Conservation (phyloP, 306 rosid species). For the Citrullus amarus region DNA sequence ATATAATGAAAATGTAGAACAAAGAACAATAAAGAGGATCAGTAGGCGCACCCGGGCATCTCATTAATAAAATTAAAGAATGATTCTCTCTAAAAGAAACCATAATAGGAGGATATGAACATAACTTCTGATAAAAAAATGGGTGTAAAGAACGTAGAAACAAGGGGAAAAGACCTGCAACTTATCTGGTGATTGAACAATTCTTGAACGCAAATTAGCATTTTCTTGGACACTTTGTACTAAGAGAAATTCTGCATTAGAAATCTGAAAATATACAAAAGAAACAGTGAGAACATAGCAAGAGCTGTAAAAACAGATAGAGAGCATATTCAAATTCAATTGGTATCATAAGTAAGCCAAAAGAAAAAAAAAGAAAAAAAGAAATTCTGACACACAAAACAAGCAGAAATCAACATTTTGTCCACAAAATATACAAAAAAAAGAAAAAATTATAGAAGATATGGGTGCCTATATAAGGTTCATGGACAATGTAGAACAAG, state of each 20-base stretch:
- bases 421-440: neutral
- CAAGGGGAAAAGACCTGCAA: constrained; percentile 42
- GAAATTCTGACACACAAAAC: neutral
- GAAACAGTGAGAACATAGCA: neutral
- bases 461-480: neutral
- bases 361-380: neutral
- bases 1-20: too few species aligned
- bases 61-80: neutral
- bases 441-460: neutral
- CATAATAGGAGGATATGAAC: neutral
- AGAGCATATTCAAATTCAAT: neutral
- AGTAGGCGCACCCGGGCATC: neutral
- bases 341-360: neutral
- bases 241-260: constrained; percentile 55
- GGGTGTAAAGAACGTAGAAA: neutral
- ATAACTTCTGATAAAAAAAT: neutral
- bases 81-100: neutral
- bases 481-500: neutral
- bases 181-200: constrained; percentile 86
- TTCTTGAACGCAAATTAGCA: constrained; percentile 62
- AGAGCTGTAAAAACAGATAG: neutral
- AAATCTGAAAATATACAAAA: constrained; percentile 35
- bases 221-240: constrained; percentile 68
- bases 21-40: too few species aligned
- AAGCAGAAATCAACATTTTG: neutral